Base-by-base conservation (phyloP, 2,329 filamentous ascomycete genomes). In the Dactylonectria estremocensis region DNA sequence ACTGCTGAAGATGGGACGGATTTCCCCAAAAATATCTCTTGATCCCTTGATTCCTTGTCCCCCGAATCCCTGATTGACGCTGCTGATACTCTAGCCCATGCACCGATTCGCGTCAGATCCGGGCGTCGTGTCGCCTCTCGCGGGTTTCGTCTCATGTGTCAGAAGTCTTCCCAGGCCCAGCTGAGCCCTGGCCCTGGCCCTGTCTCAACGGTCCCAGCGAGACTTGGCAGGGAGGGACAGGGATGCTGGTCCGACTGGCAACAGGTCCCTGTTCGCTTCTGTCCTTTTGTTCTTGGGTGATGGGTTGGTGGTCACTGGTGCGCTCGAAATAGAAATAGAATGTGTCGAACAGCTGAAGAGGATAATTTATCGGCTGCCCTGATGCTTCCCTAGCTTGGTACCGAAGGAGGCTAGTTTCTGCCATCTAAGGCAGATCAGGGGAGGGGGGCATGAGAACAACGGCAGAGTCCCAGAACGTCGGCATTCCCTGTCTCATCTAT, bases 21-120 rank as follows among this genome's bases (percentile, higher is more conserved):
- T 64, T 64, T 43, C 7, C 14, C 6, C 40, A 14, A 8, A n/a
- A 43, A n/a, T 43, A 43, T 18, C 40, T 11, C 40, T n/a, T 43
- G 16, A 43, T 43, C 40, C 40, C 5, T n/a, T n/a, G n/a, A 43
- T 43, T 7, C 24, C 4, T 28, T 28, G 24, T 7, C 24, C 24
- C 24, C 24, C 24, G 24, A 28, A 33, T 24, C 40, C 48, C 48
- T 43, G 22, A 59, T 59, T 59, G 55, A 37, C 55, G 20, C 48
- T 54, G 48, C 11, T 59, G 62, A 65, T 60, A 52, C 22, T 61
- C 48, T 56, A 56, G 56, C 45, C 72, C 70, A 71, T 63, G 73
- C 73, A 67, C 71, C 71, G 73, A 75, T 64, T 74, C 71, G 54
- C 66, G 50, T 61, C 59, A 75, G 71, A 75, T 75, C 71, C 70